A percentile compares a stretch with the other conserved stretches of the same genome.
phyloP scores from a whole-genome alignment of 225 moss, liverwort and hornwort genomes.

The Pleurozium schreberi region DNA sequence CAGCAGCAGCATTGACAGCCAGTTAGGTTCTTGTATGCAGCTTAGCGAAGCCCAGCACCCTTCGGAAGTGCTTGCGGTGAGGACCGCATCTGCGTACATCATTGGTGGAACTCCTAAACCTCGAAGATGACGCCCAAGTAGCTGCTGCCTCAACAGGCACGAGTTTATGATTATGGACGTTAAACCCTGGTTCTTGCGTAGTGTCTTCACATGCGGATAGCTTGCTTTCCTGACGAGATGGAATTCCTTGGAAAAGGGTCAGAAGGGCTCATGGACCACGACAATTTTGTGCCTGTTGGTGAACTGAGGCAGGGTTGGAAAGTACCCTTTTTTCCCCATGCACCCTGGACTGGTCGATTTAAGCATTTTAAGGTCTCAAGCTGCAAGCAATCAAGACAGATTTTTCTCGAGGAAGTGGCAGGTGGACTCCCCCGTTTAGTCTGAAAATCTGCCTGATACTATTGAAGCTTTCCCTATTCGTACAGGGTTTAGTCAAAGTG shows the following conservation, averaged over 20 bases:
- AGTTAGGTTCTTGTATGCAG: background rate
- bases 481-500: background rate
- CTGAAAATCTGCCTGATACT: background rate
- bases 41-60: conserved; percentile 12
- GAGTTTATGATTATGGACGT: background rate
- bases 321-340: background rate
- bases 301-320: background rate
- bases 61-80: conserved; percentile 15
- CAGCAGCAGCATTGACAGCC: background rate
- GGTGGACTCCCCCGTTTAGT: background rate
- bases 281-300: background rate
- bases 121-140: conserved; percentile 1
- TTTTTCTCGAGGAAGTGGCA: background rate
- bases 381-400: background rate
- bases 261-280: background rate
- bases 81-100: conserved; percentile 3
- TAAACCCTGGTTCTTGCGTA: background rate
- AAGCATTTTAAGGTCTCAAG: background rate
- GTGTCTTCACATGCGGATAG: background rate
- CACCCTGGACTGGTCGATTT: background rate
- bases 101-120: background rate
- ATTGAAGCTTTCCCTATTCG: background rate
- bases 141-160: conserved; percentile 7
- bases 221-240: background rate
- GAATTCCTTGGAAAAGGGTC: background rate